Base-by-base conservation (phyloP, 192 early-diverging fungal species). In the Gryganskiella cystojenkinii region DNA sequence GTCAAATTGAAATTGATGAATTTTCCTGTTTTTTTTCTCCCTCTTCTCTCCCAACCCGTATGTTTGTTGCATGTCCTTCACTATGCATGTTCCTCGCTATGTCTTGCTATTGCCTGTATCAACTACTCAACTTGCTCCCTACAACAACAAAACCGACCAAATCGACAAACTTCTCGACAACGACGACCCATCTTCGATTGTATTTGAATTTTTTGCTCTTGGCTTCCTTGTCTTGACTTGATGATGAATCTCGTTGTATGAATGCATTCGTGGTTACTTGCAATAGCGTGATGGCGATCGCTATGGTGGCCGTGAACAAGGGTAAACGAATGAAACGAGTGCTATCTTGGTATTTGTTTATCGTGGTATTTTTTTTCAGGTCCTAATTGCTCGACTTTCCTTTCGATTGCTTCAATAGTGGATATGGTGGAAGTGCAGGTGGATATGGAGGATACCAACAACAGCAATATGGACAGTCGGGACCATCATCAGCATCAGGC, bases 201-300 rank as follows among this genome's bases (percentile, higher is more conserved):
- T n/a, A n/a, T n/a, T n/a, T n/a, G n/a, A n/a, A n/a, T n/a, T n/a
- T n/a, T n/a, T n/a, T 56, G 27, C 17, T 3, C 19, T 34, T 25
- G 28, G 28, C 10, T 35, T 56, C 43, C 40, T 1, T 58, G 19
- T 58, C 40, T 43, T 55, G 53, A 7, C 5, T 67, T 58, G 53
- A 20, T 57, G 46, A 52, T 52, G 45, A 67, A 7, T 20, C 19
- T 62, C 24, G 58, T 54, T 40, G 31, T 56, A 24, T 74, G 52
- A 56, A 63, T 60, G 53, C 54, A 20, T 34, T 62, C 17, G 49
- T 17, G 30, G 24, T 58, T 58, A 37, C 34, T n/a, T 9, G 28
- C 56, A 46, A 25, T 78, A 78, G 74, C 74, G 74, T n/a, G 74
- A 78, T 42, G 68, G 68, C 66, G 74, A 78, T 34, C 74, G 74